Percentiles rank a stretch among this genome's conserved stretches.
These are phyloP conservation scores for Trametes coccinea DNA, from an alignment of 768 basidiomycete genomes.

Conservation along the genomic window DNA sequence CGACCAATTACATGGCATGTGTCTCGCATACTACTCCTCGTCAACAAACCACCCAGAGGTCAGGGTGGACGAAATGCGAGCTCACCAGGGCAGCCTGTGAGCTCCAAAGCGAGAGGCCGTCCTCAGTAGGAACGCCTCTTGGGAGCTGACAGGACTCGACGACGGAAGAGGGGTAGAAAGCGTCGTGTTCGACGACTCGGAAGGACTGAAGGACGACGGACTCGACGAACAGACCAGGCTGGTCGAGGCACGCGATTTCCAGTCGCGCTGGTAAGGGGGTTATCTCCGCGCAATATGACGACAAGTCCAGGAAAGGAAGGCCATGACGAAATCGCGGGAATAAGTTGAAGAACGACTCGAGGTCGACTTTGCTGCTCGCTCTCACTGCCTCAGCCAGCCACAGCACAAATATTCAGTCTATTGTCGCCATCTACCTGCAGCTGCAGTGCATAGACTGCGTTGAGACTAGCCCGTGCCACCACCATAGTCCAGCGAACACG, in stretches of 20 bases:
- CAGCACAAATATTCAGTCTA: conserved; percentile 5
- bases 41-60: neutral
- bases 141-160: neutral
- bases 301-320: neutral
- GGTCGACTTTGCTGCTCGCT: neutral
- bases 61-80: neutral
- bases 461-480: too few relatives aligned
- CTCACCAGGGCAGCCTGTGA: conserved; percentile 33
- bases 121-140: neutral
- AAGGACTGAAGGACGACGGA: neutral
- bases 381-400: conserved; percentile 1
- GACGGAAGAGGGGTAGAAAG: neutral
- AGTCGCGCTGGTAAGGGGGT: neutral
- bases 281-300: neutral
- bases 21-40: conserved; percentile 53
- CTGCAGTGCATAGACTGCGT: too few relatives aligned
- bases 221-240: neutral
- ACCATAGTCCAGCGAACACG: neutral
- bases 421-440: neutral
- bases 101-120: conserved; percentile 8
- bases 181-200: conserved; percentile 24
- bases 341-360: neutral
- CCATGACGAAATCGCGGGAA: neutral
- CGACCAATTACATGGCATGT: conserved; percentile 73
- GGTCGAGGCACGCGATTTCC: conserved; percentile 6